Percentiles rank a stretch among this genome's conserved stretches.
phyloP scores from a whole-genome alignment of 2,329 filamentous ascomycete genomes.

The Phyllosticta paracitricarpa region DNA sequence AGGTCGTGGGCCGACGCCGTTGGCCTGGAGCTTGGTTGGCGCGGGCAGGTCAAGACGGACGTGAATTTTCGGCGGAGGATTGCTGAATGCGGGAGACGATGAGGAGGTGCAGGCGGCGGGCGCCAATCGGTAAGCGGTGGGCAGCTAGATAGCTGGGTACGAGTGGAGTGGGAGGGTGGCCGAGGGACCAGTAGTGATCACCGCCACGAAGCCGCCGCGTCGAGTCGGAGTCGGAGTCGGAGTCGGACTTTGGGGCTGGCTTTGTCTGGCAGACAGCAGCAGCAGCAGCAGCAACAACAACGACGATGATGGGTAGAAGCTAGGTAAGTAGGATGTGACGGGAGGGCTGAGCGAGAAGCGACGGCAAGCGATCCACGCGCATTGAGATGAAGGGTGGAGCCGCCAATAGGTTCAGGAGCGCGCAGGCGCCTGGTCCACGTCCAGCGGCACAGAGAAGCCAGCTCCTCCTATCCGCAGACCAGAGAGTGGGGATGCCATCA shows the following conservation, averaged over 20 bases:
- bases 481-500: not conserved
- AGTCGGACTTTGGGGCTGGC: not conserved
- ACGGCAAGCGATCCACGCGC: slow-evolving; percentile 9
- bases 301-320: not conserved
- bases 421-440: not conserved
- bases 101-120: slow-evolving; percentile 3
- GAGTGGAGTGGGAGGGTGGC: not conserved
- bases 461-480: not conserved
- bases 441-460: not conserved
- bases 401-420: slow-evolving; percentile 2
- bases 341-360: slow-evolving; percentile 10
- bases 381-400: slow-evolving; percentile 12
- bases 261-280: not conserved
- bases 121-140: slow-evolving; percentile 6
- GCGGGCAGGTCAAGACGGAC: slow-evolving; percentile 3
- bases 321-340: slow-evolving; percentile 8
- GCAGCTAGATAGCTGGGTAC: not conserved
- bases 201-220: not conserved
- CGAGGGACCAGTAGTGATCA: not conserved
- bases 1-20: slow-evolving; percentile 6
- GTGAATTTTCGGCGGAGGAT: slow-evolving; percentile 7
- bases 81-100: slow-evolving; percentile 3
- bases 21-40: slow-evolving; percentile 8
- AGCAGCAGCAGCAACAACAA: too few species aligned
- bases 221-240: not conserved